phyloP scores from a whole-genome alignment of 306 rosid genomes.

The Neltuma alba region DNA sequence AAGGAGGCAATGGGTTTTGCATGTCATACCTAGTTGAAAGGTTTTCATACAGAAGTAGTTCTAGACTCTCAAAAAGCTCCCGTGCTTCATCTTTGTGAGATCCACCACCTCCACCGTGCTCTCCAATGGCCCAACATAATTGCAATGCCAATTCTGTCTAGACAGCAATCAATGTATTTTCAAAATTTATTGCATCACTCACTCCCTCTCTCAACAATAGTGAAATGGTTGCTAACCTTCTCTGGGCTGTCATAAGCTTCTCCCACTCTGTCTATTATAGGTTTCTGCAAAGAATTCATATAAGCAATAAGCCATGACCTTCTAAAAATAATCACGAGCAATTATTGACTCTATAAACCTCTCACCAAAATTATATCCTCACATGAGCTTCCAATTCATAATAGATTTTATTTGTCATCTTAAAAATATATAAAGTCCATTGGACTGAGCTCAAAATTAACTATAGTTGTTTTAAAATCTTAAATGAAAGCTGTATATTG shows the following conservation, averaged over 20 bases:
- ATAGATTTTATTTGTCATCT: neutral
- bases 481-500: slow-evolving; percentile 19
- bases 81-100: slow-evolving; percentile 97
- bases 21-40: slow-evolving; percentile 80
- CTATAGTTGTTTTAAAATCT: slow-evolving; percentile 17
- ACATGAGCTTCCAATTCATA: slow-evolving; percentile 12
- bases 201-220: slow-evolving; percentile 11
- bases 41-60: slow-evolving; percentile 90
- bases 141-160: slow-evolving; percentile 95
- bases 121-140: slow-evolving; percentile 98
- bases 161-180: slow-evolving; percentile 38
- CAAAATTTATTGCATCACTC: slow-evolving; percentile 22
- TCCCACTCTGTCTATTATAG: slow-evolving; percentile 88
- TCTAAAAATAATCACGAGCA: slow-evolving; percentile 24
- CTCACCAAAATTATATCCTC: neutral
- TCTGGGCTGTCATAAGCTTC: slow-evolving; percentile 90
- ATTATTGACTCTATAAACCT: neutral
- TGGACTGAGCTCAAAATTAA: slow-evolving; percentile 12
- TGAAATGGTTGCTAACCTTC: slow-evolving; percentile 60
- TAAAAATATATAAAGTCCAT: slow-evolving; percentile 12
- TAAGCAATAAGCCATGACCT: slow-evolving; percentile 1
- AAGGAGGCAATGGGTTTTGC: slow-evolving; percentile 21
- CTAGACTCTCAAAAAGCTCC: slow-evolving; percentile 96
- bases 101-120: slow-evolving; percentile 94
- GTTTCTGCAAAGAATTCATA: slow-evolving; percentile 66